Conservation (phyloP, 2,329 filamentous ascomycete species). For the Didymella arachidicola region DNA sequence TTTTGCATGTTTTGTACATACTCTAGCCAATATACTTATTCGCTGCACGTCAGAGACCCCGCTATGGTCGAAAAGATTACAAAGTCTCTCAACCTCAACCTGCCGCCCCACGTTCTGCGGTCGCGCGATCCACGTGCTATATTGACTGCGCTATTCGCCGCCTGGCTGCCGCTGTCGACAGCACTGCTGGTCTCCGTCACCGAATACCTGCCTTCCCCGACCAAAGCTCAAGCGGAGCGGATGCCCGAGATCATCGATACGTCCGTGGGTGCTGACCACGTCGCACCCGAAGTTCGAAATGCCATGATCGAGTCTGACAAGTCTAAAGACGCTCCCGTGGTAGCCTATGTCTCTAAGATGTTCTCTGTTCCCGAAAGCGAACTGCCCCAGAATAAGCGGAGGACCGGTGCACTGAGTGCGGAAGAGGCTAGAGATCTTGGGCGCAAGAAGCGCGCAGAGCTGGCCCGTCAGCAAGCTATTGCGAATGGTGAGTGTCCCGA, state of each 20-base stretch:
- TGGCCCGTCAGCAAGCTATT: slow-evolving; percentile 77
- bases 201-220: slow-evolving; percentile 88
- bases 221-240: slow-evolving; percentile 77
- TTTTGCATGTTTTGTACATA: slow-evolving; percentile 45
- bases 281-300: slow-evolving; percentile 74
- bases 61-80: slow-evolving; percentile 90
- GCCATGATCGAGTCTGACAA: slow-evolving; percentile 84
- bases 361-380: slow-evolving; percentile 94
- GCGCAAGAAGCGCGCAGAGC: slow-evolving; percentile 86
- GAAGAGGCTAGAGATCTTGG: slow-evolving; percentile 91
- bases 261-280: slow-evolving; percentile 77
- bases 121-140: slow-evolving; percentile 85
- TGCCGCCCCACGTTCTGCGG: slow-evolving; percentile 83
- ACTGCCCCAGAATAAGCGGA: slow-evolving; percentile 82
- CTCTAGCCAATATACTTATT: slow-evolving; percentile 52
- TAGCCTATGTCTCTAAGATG: slow-evolving; percentile 98
- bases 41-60: slow-evolving; percentile 67
- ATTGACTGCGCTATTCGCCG: slow-evolving; percentile 83
- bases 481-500: slow-evolving; percentile 53
- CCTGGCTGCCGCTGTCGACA: slow-evolving; percentile 92
- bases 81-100: slow-evolving; percentile 83
- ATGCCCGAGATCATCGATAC: slow-evolving; percentile 79
- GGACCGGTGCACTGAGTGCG: slow-evolving; percentile 72
- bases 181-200: slow-evolving; percentile 92
- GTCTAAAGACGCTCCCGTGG: slow-evolving; percentile 74